Conservation (phyloP, 805 yeast genomes). For the Brettanomyces sp. region DNA sequence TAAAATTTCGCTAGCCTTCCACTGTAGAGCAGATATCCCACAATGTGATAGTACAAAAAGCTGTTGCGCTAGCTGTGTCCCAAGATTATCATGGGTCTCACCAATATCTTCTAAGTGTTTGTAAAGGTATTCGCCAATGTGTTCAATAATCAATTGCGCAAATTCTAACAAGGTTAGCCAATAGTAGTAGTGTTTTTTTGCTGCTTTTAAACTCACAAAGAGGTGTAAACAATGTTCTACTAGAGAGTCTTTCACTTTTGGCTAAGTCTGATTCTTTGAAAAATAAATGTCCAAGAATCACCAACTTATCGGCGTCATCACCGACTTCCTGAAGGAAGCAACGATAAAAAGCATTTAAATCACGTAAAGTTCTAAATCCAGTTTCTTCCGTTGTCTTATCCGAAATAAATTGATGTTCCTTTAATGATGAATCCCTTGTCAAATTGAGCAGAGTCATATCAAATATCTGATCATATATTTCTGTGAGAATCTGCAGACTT, state of each 20-base stretch:
- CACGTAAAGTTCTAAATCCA: slow-evolving; percentile 17
- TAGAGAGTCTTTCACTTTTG: too few relatives aligned
- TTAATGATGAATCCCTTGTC: too few relatives aligned
- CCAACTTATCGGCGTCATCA: slow-evolving; percentile 25
- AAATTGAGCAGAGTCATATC: neutral
- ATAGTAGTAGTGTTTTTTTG: slow-evolving; percentile 18
- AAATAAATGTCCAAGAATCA: slow-evolving; percentile 20
- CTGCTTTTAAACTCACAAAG: slow-evolving; percentile 3
- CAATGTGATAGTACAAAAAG: slow-evolving; percentile 17
- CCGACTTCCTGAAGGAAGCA: slow-evolving; percentile 23
- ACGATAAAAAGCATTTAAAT: slow-evolving; percentile 20
- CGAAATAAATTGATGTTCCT: neutral
- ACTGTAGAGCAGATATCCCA: too few relatives aligned
- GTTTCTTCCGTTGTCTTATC: slow-evolving; percentile 2
- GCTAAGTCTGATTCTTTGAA: neutral
- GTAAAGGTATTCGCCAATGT: slow-evolving; percentile 23
- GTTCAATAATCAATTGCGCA: slow-evolving; percentile 18
- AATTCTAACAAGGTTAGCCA: slow-evolving; percentile 19
- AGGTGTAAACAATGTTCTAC: neutral
- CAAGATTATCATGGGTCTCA: slow-evolving; percentile 18
- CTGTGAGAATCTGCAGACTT: slow-evolving; percentile 19
- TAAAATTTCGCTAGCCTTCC: slow-evolving; percentile 27
- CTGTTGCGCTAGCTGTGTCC: slow-evolving; percentile 23
- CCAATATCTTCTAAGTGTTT: slow-evolving; percentile 21
- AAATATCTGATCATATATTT: slow-evolving; percentile 17